Conservation (phyloP, 768 basidiomycete genomes). For the Mycena pura region DNA sequence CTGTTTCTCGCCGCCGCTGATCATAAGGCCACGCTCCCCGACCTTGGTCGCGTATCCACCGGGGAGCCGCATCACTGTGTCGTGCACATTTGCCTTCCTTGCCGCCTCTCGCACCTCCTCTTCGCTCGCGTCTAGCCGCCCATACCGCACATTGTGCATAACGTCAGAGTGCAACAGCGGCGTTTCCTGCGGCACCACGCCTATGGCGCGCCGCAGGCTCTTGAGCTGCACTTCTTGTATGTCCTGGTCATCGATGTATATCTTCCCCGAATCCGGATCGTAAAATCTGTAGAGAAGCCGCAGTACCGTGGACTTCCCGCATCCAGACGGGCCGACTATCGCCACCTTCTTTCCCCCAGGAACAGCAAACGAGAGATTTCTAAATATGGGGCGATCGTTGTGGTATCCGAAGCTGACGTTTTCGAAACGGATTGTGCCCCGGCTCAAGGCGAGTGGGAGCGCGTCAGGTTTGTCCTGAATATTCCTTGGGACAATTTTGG, state of each 20-base stretch:
- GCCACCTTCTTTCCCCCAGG: conserved; percentile 98
- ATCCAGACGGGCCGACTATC: conserved; percentile 96
- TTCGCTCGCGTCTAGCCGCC: conserved; percentile 84
- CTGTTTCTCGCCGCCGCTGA: conserved; percentile 99
- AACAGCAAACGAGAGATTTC: conserved; percentile 83
- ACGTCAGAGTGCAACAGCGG: conserved; percentile 96
- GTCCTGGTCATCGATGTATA: conserved; percentile 88
- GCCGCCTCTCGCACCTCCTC: conserved; percentile 89
- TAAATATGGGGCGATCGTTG: conserved; percentile 91
- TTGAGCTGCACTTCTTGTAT: conserved; percentile 74
- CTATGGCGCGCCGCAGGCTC: conserved; percentile 76
- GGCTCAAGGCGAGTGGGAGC: conserved; percentile 69
- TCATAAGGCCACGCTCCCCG: conserved; percentile 97
- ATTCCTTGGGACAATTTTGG: not conserved
- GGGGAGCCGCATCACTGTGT: conserved; percentile 79
- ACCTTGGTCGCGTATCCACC: conserved; percentile 91
- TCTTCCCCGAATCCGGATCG: conserved; percentile 80
- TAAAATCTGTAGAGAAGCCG: conserved; percentile 95
- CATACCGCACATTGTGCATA: conserved; percentile 95
- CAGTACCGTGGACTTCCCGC: conserved; percentile 97
- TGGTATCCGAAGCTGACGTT: conserved; percentile 94
- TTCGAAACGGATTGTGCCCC: conserved; percentile 91
- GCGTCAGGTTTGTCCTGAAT: conserved; percentile 73
- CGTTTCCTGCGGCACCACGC: conserved; percentile 98
- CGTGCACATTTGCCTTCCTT: conserved; percentile 85